Evolutionary conservation across 805 yeast species (phyloP).

Genomic region (Nakazawaea ambrosiae): DNA sequence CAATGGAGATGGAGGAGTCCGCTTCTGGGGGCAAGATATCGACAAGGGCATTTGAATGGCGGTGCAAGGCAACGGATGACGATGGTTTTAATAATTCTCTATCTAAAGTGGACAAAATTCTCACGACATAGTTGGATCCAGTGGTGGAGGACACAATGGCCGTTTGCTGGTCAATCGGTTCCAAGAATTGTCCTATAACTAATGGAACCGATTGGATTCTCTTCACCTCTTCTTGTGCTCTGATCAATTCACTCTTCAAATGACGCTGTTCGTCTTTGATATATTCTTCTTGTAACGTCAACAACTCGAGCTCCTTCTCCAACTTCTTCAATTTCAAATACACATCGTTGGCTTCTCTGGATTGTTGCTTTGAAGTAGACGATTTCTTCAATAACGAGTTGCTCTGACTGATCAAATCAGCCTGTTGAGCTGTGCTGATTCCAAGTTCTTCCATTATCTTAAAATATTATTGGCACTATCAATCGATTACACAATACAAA

Average conservation of each 20-base stretch:
- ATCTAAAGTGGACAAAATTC: conserved; percentile 90
- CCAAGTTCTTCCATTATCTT: conserved; percentile 57
- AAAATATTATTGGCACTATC: no score
- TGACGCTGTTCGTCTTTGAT: conserved; percentile 98
- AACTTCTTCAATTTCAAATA: conserved; percentile 81
- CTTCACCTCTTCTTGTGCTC: conserved; percentile 98
- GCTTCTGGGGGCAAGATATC: conserved; percentile 99
- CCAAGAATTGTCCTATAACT: conserved; percentile 96
- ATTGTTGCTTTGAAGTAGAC: conserved; percentile 14
- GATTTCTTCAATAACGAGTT: conserved; percentile 8
- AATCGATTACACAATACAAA: no score
- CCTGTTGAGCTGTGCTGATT: conserved; percentile 28
- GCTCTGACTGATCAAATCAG: conserved; percentile 19
- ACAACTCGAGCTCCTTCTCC: conserved; percentile 82
- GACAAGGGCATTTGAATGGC: conserved; percentile 96
- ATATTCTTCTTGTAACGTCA: conserved; percentile 88
- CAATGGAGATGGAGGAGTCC: conserved; percentile 90
- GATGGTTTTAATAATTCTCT: conserved; percentile 92
- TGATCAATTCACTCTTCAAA: conserved; percentile 83
- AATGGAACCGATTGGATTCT: conserved; percentile 95
- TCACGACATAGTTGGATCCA: conserved; percentile 94
- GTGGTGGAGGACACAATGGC: conserved; percentile 97
- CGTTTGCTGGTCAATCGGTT: conserved; percentile 93
- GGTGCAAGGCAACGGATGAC: conserved; percentile 93
- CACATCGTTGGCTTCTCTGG: conserved; percentile 46